These are phyloP conservation scores for Microcyclosporella mali DNA, from an alignment of 2,329 filamentous ascomycete genomes.

Conservation along the genomic window DNA sequence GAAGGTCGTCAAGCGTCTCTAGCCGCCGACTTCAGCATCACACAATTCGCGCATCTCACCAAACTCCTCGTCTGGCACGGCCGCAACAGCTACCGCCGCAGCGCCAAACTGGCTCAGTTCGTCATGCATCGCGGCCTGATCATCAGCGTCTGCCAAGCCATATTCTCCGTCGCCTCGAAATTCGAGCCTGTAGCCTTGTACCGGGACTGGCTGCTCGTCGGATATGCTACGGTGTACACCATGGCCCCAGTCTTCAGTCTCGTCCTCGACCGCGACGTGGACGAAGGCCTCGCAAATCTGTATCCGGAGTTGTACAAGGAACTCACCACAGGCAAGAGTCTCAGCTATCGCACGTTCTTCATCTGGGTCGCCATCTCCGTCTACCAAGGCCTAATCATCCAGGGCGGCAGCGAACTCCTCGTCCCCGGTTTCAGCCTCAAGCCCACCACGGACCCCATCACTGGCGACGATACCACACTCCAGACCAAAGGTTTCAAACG, in stretches of 20 bases:
- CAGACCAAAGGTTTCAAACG: slow-evolving; percentile 30
- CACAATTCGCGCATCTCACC: slow-evolving; percentile 88
- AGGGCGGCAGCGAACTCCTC: slow-evolving; percentile 85
- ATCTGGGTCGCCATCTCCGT: slow-evolving; percentile 92
- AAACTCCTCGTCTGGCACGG: slow-evolving; percentile 99
- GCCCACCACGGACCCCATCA: slow-evolving; percentile 10
- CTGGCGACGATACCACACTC: slow-evolving; percentile 13
- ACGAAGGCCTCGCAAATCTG: slow-evolving; percentile 85
- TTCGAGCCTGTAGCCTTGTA: slow-evolving; percentile 95
- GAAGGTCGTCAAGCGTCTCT: slow-evolving; percentile 91
- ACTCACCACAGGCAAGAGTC: slow-evolving; percentile 76
- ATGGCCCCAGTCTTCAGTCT: slow-evolving; percentile 88
- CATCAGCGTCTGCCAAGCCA: slow-evolving; percentile 91
- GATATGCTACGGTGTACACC: slow-evolving; percentile 94
- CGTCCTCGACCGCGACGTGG: slow-evolving; percentile 90
- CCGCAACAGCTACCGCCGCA: slow-evolving; percentile 92
- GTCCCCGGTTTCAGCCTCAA: slow-evolving; percentile 58
- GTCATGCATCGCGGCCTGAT: slow-evolving; percentile 96
- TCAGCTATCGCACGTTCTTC: slow-evolving; percentile 93
- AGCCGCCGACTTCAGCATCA: slow-evolving; percentile 93
- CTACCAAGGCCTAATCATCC: slow-evolving; percentile 92
- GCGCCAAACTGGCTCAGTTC: slow-evolving; percentile 92
- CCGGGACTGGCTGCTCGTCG: slow-evolving; percentile 93
- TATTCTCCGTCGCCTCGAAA: slow-evolving; percentile 87
- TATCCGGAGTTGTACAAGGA: slow-evolving; percentile 98